Evolutionary conservation across 306 rosid species (phyloP).

Genomic region (Pachyrhizus erosus): DNA sequence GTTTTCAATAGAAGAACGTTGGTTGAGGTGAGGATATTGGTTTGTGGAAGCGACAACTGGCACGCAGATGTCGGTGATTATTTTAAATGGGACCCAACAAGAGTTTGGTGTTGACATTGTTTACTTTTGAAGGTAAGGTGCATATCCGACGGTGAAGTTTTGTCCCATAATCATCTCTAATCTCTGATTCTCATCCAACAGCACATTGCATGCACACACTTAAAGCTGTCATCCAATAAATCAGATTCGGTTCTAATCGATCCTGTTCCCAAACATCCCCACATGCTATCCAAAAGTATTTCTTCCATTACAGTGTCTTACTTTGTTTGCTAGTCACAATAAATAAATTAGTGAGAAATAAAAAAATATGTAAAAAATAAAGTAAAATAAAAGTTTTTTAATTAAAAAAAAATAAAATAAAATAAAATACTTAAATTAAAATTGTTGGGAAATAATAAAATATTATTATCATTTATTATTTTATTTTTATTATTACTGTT

Average conservation of each 20-base stretch:
- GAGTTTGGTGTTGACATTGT: not conserved
- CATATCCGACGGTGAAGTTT: not conserved
- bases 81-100: not conserved
- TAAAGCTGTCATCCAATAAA: not conserved
- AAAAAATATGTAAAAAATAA: no score
- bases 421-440: no score
- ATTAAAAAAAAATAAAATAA: no score
- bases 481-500: no score
- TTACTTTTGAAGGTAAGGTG: not conserved
- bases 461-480: no score
- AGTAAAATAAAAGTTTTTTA: no score
- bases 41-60: constrained; percentile 21
- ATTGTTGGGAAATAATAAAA: no score
- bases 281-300: not conserved
- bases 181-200: no score
- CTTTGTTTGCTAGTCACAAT: no score
- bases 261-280: not conserved
- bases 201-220: not conserved
- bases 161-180: not conserved
- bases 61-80: constrained; percentile 34
- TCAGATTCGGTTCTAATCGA: not conserved
- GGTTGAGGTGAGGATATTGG: not conserved
- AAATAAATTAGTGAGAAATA: no score
- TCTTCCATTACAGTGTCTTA: no score
- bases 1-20: not conserved